These are phyloP conservation scores for Stephanodiscus minutulus DNA, from an alignment of 108 stramenopile genomes.

Conservation along the genomic window DNA sequence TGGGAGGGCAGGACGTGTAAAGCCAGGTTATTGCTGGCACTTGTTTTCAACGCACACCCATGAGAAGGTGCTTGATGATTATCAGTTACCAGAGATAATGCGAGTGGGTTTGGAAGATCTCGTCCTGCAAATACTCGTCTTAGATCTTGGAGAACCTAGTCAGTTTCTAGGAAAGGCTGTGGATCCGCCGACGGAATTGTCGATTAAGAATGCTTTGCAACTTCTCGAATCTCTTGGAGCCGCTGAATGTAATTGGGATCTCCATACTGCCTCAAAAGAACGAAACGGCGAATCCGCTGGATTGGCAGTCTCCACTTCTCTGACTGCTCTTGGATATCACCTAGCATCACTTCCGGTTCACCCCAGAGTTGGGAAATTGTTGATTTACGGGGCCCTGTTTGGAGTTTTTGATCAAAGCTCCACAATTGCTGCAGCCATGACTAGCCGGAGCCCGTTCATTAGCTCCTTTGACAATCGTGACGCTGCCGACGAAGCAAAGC, in stretches of 20 bases:
- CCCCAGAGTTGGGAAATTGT: slow-evolving; percentile 41
- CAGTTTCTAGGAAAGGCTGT: slow-evolving; percentile 70
- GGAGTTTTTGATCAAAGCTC: slow-evolving; percentile 82
- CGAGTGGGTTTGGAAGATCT: slow-evolving; percentile 91
- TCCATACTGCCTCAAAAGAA: slow-evolving; percentile 1
- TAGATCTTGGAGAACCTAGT: slow-evolving; percentile 72
- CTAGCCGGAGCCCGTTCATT: slow-evolving; percentile 75
- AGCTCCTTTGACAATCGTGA: slow-evolving; percentile 76
- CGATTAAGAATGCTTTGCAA: slow-evolving; percentile 63
- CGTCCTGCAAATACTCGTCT: slow-evolving; percentile 80
- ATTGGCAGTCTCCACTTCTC: slow-evolving; percentile 42
- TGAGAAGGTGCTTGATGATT: slow-evolving; percentile 59
- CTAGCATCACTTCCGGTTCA: slow-evolving; percentile 87
- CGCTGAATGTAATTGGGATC: slow-evolving; percentile 55
- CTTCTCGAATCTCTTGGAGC: slow-evolving; percentile 71
- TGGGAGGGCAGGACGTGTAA: slow-evolving; percentile 94
- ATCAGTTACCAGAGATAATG: slow-evolving; percentile 88
- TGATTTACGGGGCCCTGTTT: slow-evolving; percentile 81
- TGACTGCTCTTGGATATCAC: slow-evolving; percentile 93
- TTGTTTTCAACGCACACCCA: slow-evolving; percentile 67
- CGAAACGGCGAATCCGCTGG: background rate
- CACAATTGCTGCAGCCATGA: slow-evolving; percentile 88
- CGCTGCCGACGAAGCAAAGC: slow-evolving; percentile 75
- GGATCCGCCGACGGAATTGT: slow-evolving; percentile 68
- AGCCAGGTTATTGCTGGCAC: slow-evolving; percentile 82